Conservation (phyloP, 2,329 filamentous ascomycete species). For the Fusarium oligoseptatum region DNA sequence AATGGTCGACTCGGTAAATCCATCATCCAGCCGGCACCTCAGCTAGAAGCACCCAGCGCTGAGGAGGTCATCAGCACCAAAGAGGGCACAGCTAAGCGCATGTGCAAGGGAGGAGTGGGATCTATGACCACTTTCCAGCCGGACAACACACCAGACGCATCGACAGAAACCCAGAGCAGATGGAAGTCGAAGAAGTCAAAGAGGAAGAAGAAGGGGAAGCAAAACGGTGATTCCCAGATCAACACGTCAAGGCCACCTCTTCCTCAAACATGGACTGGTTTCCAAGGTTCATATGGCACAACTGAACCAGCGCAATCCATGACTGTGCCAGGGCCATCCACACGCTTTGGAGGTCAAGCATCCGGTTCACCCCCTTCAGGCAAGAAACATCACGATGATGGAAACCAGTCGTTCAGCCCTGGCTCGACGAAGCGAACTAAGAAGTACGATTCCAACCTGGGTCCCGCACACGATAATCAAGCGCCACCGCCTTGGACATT, state of each 20-base stretch:
- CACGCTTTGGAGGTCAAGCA: not conserved
- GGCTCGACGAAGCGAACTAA: constrained; percentile 34
- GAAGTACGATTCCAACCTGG: constrained; percentile 9
- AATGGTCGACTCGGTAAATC: not conserved
- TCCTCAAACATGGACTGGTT: not conserved
- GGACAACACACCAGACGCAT: not conserved
- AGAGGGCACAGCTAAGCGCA: not conserved
- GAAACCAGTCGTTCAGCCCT: constrained; percentile 7
- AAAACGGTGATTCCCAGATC: constrained; percentile 12
- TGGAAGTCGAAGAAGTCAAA: constrained; percentile 36
- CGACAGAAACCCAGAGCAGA: constrained; percentile 13
- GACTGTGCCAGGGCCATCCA: not conserved
- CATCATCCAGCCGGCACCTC: not conserved
- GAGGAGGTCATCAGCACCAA: not conserved
- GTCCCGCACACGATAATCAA: not conserved
- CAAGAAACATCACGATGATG: constrained; percentile 32
- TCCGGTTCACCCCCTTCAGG: constrained; percentile 9
- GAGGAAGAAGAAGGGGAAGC: constrained; percentile 44
- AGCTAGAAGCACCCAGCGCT: not conserved
- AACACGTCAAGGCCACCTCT: not conserved
- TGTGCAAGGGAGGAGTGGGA: not conserved
- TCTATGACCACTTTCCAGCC: not conserved
- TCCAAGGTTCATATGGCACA: not conserved
- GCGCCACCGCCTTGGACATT: not conserved
- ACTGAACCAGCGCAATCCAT: not conserved